phyloP scores from a whole-genome alignment of 306 rosid species.

The Acacia crassicarpa region DNA sequence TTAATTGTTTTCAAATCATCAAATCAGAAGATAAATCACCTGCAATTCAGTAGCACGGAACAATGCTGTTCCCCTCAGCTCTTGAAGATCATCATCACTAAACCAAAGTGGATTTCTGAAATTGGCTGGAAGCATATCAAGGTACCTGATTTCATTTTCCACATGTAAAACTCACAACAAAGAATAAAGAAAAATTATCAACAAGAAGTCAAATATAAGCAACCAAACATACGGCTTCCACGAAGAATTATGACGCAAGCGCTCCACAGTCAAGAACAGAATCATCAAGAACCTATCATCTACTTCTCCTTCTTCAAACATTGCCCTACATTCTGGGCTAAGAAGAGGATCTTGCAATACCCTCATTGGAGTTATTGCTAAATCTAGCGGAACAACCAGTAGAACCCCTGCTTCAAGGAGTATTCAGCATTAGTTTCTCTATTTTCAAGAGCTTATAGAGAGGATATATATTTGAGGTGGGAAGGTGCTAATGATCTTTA shows the following conservation, averaged over 20 bases:
- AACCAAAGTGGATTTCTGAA: constrained; percentile 93
- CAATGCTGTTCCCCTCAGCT: constrained; percentile 80
- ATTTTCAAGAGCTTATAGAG: constrained; percentile 4
- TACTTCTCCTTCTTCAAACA: constrained; percentile 92
- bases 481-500: neutral
- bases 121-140: constrained; percentile 84
- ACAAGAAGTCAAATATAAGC: constrained; percentile 22
- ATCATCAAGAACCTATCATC: constrained; percentile 89
- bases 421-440: constrained; percentile 20
- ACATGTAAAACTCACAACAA: constrained; percentile 31
- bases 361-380: constrained; percentile 97
- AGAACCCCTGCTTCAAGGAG: constrained; percentile 55
- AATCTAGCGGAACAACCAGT: constrained; percentile 82
- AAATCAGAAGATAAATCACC: constrained; percentile 44
- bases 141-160: constrained; percentile 65
- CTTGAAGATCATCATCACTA: constrained; percentile 70
- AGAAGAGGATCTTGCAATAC: constrained; percentile 90
- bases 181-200: neutral
- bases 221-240: constrained; percentile 92
- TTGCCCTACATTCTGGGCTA: constrained; percentile 84
- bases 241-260: constrained; percentile 71
- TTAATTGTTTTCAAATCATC: constrained; percentile 19
- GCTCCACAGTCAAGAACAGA: constrained; percentile 79
- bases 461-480: neutral
- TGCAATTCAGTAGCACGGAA: constrained; percentile 85